Evolutionary conservation across 73 alveolate genomes (phyloP), one percentile per base, ranked within the genome.

Genomic region (Paramecium primaurelia): DNA sequence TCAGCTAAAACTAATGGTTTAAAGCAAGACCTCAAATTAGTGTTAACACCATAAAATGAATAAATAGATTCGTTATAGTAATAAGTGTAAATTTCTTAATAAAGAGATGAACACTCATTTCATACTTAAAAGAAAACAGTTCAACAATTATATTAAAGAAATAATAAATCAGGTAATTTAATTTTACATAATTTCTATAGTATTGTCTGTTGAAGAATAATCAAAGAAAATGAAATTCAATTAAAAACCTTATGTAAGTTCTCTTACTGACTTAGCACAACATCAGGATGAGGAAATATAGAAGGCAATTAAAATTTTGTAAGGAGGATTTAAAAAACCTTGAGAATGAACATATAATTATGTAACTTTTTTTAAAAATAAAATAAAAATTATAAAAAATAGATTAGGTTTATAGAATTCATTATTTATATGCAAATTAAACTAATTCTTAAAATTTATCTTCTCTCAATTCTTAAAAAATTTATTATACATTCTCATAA

Each of bases 361-460:
- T 54, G 28, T 54, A 54, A 54, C 69, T 54, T 54, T 54, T 54
- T 54, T 54, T 12, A 49, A 16, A 54, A 16, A 54, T 18, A 4
- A 54, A 54, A 54, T 18, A 18, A 18, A 18, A 49, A 49, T 49
- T 16, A 8, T 40, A 40, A 16, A n/a, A 49, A 54, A 16, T 54
- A 54, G 32, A 18, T 54, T 18, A 54, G 69, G 36, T 18, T 54
- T 54, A 54, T 54, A 54, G 11, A 54, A 54, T 54, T 68, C 84
- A 68, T 68, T 68, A 68, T 26, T 68, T 68, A 75, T 75, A 75
- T 40, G 88, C 88, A 22, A 37, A 40, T 16, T 75, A 12, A 8
- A 75, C 59, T 38, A 75, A 75, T 75, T 75, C 88, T 34, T 37
- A 75, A 75, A 75, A 75, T 75, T 34, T 30, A 36, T 75, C 88